Base-by-base conservation (phyloP, 2,329 filamentous ascomycete species). In the Ophiostoma ips region DNA sequence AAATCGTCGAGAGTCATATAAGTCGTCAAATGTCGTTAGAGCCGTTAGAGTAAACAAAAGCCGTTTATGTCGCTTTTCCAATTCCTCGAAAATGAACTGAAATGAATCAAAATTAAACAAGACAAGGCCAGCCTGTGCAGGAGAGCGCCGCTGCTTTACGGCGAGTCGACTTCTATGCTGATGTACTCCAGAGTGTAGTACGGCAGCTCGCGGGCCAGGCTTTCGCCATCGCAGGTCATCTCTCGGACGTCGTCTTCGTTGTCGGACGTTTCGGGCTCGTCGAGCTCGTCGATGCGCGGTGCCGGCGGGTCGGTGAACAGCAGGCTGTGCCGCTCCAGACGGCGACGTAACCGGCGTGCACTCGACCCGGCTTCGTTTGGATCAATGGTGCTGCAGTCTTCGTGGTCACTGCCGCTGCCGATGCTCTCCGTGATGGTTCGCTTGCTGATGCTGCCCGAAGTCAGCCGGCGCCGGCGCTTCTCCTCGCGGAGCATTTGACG, bases 381-480 rank as follows among this genome's bases (percentile, higher is more conserved):
- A 15, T 63, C 63, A 13, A 65, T 59, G 38, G 66, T 66, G 12
- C 67, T 63, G 51, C 66, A 62, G 46, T 68, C 65, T 45, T 68
- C 66, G 10, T 56, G 59, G 53, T 73, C 72, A 9, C 70, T 71
- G 54, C 73, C 73, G 58, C 71, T 73, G 50, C 73, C 68, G 34
- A 64, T 63, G 50, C 63, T 64, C 58, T 76, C 73, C 58, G 68
- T 73, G 55, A 75, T 69, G 24, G 71, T 75, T 35, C 73, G 66
- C 63, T 76, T 76, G 55, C 71, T 71, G 49, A 75, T 70, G 60
- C 71, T 75, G 56, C 72, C 72, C 56, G 70, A 68, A 48, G 69
- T 74, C 59, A 72, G 68, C 21, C 73, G 65, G 37, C 67, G 67
- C 31, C 63, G 64, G 48, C 71, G 66, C 49, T 63, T 67, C 34